Evolutionary conservation across 2,329 filamentous ascomycete species (phyloP).

Genomic region (Diaporthe humulicola): DNA sequence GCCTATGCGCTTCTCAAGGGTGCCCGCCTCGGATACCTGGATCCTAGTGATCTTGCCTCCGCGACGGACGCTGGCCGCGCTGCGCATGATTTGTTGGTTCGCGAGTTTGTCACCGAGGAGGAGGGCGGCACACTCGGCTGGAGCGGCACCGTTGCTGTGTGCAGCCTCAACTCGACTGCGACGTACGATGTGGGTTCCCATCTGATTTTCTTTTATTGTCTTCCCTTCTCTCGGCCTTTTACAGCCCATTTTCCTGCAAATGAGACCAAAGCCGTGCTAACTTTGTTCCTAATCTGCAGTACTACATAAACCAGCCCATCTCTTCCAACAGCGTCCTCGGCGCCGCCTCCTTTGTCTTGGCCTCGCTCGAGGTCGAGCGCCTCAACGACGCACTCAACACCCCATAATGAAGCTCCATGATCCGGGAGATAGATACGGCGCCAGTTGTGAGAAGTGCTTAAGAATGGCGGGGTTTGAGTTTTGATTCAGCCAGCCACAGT

Average conservation of each 20-base stretch:
- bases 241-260: too few relatives aligned
- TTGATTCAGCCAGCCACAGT: too few relatives aligned
- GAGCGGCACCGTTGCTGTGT: conserved; percentile 54
- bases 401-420: accelerated
- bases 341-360: conserved; percentile 53
- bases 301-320: conserved; percentile 53
- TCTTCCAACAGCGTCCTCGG: conserved; percentile 54
- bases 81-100: conserved; percentile 22
- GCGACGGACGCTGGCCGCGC: not conserved
- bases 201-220: too few relatives aligned
- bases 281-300: conserved; percentile 38
- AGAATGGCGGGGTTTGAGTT: not conserved
- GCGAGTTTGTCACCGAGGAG: conserved; percentile 27
- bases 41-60: not conserved
- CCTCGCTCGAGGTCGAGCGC: conserved; percentile 53
- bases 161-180: conserved; percentile 57
- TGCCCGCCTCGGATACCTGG: conserved; percentile 50
- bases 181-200: conserved; percentile 46
- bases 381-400: not conserved
- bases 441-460: too few relatives aligned
- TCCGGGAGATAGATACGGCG: not conserved
- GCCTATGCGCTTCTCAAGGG: conserved; percentile 53
- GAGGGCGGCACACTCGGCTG: conserved; percentile 44
- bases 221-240: too few relatives aligned
- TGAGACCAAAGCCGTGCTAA: not conserved